These are phyloP conservation scores for Boletus subcaerulescens DNA, from an alignment of 768 basidiomycete genomes.

Conservation along the genomic window DNA sequence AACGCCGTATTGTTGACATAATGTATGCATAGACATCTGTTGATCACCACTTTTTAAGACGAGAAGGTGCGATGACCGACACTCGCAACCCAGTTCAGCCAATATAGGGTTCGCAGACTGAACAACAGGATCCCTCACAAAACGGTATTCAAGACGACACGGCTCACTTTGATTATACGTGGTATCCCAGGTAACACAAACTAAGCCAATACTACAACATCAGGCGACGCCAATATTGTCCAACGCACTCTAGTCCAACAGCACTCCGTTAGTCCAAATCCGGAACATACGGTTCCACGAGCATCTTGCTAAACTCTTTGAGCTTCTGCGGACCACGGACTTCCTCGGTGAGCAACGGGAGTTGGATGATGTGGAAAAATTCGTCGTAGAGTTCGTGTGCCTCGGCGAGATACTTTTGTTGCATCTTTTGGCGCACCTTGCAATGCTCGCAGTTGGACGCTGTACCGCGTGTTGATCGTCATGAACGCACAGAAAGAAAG, in stretches of 20 bases:
- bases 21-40: not conserved
- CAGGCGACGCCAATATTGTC: not conserved
- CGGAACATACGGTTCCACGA: conserved; percentile 76
- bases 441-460: conserved; percentile 96
- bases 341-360: conserved; percentile 94
- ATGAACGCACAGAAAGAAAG: not conserved
- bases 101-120: too few species aligned
- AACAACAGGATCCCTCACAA: too few species aligned
- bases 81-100: too few species aligned
- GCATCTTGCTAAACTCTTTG: conserved; percentile 89
- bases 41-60: not conserved
- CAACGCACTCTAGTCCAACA: not conserved
- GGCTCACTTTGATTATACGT: not conserved
- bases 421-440: conserved; percentile 91
- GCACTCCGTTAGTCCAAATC: conserved; percentile 16
- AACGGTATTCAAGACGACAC: too few species aligned
- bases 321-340: conserved; percentile 94
- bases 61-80: too few species aligned
- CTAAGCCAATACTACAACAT: conserved; percentile 6
- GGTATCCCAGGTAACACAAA: conserved; percentile 14
- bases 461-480: conserved; percentile 26
- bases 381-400: conserved; percentile 97
- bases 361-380: conserved; percentile 94
- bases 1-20: not conserved
- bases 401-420: conserved; percentile 95